Conservation (phyloP, 441 rosid genomes). For the California macrophylla region DNA sequence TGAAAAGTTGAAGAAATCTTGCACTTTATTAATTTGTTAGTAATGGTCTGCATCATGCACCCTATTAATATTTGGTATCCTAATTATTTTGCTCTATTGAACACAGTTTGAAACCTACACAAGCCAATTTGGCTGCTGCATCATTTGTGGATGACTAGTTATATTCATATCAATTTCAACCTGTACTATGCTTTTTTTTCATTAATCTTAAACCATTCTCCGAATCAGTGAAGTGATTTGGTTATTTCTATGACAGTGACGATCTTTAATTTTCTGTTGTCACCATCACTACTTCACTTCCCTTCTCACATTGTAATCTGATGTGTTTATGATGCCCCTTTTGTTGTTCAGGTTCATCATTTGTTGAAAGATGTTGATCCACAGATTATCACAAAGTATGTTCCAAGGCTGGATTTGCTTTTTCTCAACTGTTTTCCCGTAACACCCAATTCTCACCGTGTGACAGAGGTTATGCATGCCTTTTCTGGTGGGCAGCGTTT, state of each 20-base stretch:
- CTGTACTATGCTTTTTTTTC: not conserved
- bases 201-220: not conserved
- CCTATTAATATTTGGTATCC: not conserved
- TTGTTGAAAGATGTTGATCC: slow-evolving; percentile 54
- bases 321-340: slow-evolving; percentile 11
- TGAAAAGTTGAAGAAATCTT: not conserved
- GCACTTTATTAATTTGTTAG: not conserved
- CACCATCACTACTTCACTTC: not conserved
- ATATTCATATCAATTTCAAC: not conserved
- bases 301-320: not conserved
- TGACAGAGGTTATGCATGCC: slow-evolving; percentile 50
- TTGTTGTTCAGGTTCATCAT: slow-evolving; percentile 41
- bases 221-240: not conserved
- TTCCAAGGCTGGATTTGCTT: slow-evolving; percentile 34
- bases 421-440: slow-evolving; percentile 58
- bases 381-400: slow-evolving; percentile 41
- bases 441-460: slow-evolving; percentile 83
- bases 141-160: not conserved
- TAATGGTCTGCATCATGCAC: not conserved
- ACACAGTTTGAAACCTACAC: not conserved
- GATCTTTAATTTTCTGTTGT: not conserved
- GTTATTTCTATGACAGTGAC: not conserved
- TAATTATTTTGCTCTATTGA: not conserved
- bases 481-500: slow-evolving; percentile 24
- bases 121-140: not conserved